These are phyloP conservation scores for Microcyclospora pomicola DNA, from an alignment of 2,329 filamentous ascomycete species.

Conservation along the genomic window DNA sequence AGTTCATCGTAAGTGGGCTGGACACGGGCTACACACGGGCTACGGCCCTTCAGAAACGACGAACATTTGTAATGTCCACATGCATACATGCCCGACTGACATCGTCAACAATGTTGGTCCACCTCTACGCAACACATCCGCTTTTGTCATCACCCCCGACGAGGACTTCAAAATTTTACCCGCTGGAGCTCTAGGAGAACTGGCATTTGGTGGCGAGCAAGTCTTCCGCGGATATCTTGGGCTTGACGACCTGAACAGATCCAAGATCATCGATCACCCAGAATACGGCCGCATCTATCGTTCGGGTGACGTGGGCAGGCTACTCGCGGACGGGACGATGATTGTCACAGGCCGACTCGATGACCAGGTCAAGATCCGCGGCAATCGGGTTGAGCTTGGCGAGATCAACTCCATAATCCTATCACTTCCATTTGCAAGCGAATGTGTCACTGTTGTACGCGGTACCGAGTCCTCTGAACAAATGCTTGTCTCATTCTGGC, in stretches of 20 bases:
- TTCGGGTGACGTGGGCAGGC: constrained; percentile 67
- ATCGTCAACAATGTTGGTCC: constrained; percentile 63
- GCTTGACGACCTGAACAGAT: constrained; percentile 44
- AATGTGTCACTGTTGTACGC: constrained; percentile 52
- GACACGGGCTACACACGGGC: constrained; percentile 56
- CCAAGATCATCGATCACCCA: constrained; percentile 57
- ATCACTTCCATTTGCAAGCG: constrained; percentile 36
- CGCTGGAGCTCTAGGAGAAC: constrained; percentile 60
- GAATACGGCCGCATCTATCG: constrained; percentile 61
- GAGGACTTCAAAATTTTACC: constrained; percentile 44
- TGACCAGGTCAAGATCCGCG: constrained; percentile 69
- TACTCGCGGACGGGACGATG: constrained; percentile 64
- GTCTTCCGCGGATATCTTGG: constrained; percentile 62
- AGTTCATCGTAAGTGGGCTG: constrained; percentile 57
- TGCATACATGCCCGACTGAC: constrained; percentile 43
- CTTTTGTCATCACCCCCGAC: constrained; percentile 43
- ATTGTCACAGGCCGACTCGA: constrained; percentile 61
- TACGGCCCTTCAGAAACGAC: constrained; percentile 81
- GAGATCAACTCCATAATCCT: constrained; percentile 57
- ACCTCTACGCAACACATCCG: constrained; percentile 61
- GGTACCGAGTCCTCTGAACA: constrained; percentile 28
- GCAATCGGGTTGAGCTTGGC: constrained; percentile 63
- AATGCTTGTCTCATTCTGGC: constrained; percentile 57
- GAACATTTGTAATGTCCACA: constrained; percentile 68
- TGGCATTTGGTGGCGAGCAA: constrained; percentile 78